These are phyloP conservation scores for Ophiostoma angusticollis DNA, from an alignment of 2,329 filamentous ascomycete species.

Conservation along the genomic window DNA sequence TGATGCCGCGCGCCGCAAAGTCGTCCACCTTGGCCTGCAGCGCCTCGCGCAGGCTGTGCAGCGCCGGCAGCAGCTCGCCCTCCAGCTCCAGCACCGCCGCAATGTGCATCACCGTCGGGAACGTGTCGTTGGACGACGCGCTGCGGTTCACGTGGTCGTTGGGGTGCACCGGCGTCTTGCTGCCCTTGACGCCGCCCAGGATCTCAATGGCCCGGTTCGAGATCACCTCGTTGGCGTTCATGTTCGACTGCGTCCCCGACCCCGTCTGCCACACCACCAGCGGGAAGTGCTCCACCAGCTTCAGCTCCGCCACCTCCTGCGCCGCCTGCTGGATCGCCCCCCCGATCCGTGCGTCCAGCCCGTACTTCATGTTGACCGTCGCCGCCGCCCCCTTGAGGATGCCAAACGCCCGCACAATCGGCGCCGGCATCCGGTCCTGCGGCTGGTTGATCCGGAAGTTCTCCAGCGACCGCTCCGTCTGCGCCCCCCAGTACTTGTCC, in stretches of 20 bases:
- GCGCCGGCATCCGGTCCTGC: constrained; percentile 93
- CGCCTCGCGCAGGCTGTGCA: constrained; percentile 69
- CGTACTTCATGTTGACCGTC: constrained; percentile 88
- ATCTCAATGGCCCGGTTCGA: constrained; percentile 99
- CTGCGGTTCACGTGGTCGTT: constrained; percentile 99
- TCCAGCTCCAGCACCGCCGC: constrained; percentile 91
- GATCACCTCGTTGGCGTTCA: constrained; percentile 99
- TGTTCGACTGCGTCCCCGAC: constrained; percentile 97
- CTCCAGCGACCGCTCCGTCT: constrained; percentile 88
- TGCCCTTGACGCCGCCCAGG: constrained; percentile 81
- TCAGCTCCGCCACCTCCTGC: constrained; percentile 80
- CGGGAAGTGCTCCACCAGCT: constrained; percentile 94
- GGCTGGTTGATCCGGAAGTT: constrained; percentile 99
- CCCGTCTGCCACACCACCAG: constrained; percentile 99
- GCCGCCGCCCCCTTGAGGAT: constrained; percentile 95
- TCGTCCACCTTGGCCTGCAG: constrained; percentile 80
- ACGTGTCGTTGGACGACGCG: constrained; percentile 96
- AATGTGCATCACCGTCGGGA: constrained; percentile 99
- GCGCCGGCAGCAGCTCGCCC: constrained; percentile 67
- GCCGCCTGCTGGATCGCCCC: constrained; percentile 92
- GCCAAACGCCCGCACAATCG: constrained; percentile 85
- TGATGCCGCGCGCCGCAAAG: constrained; percentile 76
- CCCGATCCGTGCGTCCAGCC: constrained; percentile 81
- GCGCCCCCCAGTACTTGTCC: constrained; percentile 97
- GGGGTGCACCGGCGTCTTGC: constrained; percentile 97